Conservation (phyloP, 306 rosid genomes). For the Sicyos baderoa region DNA sequence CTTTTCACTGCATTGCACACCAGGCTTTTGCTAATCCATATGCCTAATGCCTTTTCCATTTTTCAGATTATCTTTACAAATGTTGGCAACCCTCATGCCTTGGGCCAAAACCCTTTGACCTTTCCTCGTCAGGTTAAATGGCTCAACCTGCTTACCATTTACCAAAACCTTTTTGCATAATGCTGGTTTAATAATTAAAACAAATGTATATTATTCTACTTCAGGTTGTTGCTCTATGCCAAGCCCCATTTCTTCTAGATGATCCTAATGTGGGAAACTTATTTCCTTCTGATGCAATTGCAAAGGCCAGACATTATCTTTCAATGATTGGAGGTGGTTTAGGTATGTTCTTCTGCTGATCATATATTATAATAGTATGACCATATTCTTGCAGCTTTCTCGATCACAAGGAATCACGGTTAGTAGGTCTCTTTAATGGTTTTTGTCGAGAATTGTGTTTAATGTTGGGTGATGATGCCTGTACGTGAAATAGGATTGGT, state of each 20-base stretch:
- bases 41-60: conserved; percentile 7
- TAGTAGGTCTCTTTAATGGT: conserved; percentile 24
- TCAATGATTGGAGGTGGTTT: conserved; percentile 78
- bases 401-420: conserved; percentile 78
- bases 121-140: conserved; percentile 89
- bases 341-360: conserved; percentile 42
- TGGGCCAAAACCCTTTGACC: conserved; percentile 90
- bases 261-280: conserved; percentile 84
- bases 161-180: neutral
- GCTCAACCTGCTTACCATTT: neutral
- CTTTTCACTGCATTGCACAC: too few species aligned
- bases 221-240: conserved; percentile 96
- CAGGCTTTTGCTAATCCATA: neutral
- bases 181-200: neutral
- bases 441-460: neutral
- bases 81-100: conserved; percentile 97
- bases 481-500: neutral
- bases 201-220: neutral
- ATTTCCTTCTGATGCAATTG: conserved; percentile 97
- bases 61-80: conserved; percentile 90
- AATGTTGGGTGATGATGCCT: neutral
- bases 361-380: neutral
- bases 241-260: conserved; percentile 91
- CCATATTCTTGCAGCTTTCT: neutral
- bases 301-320: conserved; percentile 83